A percentile compares a stretch with the other conserved stretches of the same genome.
Evolutionary conservation across 2,329 filamentous ascomycete species (phyloP).

Genomic region (Colletotrichum higginsianum): DNA sequence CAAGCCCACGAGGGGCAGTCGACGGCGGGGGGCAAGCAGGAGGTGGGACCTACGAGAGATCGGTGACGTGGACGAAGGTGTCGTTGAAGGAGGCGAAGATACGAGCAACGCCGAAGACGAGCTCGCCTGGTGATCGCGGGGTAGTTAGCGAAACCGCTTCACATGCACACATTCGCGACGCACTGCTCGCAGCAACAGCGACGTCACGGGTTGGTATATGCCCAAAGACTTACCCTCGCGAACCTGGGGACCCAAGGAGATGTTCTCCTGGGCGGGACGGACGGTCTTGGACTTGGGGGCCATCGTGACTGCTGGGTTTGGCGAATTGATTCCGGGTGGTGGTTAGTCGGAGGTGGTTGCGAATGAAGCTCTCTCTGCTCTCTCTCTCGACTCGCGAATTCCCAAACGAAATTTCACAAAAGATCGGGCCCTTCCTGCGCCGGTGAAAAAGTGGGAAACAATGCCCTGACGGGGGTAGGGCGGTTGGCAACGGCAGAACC

Average conservation of each 20-base stretch:
- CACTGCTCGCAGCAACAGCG: slow-evolving; percentile 75
- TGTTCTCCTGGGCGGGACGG: slow-evolving; percentile 93
- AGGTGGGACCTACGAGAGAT: slow-evolving; percentile 83
- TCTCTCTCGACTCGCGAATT: slow-evolving; percentile 2
- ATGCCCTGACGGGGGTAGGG: slow-evolving; percentile 28
- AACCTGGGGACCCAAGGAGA: slow-evolving; percentile 96
- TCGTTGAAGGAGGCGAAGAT: slow-evolving; percentile 98
- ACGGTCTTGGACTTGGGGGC: slow-evolving; percentile 85
- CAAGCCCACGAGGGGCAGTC: not conserved
- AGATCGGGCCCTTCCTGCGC: not conserved
- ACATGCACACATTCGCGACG: slow-evolving; percentile 72
- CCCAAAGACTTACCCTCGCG: slow-evolving; percentile 81
- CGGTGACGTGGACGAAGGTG: slow-evolving; percentile 98
- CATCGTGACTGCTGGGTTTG: slow-evolving; percentile 75
- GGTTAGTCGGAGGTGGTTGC: slow-evolving; percentile 40
- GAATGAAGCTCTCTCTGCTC: slow-evolving; percentile 17
- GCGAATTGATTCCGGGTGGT: slow-evolving; percentile 50
- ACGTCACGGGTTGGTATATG: slow-evolving; percentile 53
- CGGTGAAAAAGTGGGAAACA: slow-evolving; percentile 26
- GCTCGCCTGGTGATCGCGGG: slow-evolving; percentile 76
- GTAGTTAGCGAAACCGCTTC: slow-evolving; percentile 43
- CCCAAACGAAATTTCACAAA: slow-evolving; percentile 37
- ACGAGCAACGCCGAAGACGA: slow-evolving; percentile 97
- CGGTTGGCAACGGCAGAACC: slow-evolving; percentile 26
- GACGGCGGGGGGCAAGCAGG: not conserved